Percentiles rank a stretch among this genome's conserved stretches.
phyloP scores from a whole-genome alignment of 2,329 filamentous ascomycete species.

The Epichloe bromicola region DNA sequence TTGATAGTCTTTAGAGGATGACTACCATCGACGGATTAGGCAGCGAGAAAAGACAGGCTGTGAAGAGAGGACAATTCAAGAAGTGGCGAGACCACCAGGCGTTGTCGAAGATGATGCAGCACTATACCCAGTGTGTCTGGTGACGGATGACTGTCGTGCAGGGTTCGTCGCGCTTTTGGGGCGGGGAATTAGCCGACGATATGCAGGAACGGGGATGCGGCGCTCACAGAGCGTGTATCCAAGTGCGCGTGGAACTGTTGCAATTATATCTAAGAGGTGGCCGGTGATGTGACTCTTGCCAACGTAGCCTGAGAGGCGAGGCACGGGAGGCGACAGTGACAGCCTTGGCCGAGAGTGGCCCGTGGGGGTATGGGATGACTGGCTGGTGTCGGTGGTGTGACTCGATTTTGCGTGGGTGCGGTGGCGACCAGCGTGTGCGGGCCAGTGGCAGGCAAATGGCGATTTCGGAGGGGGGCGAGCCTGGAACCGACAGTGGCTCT shows the following conservation, averaged over 20 bases:
- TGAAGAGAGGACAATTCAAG: not conserved
- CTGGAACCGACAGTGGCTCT: not conserved
- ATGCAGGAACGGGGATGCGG: constrained; percentile 19
- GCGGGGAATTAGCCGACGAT: constrained; percentile 8
- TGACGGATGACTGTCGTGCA: constrained; percentile 2
- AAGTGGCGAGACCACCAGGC: not conserved
- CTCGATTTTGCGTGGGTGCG: constrained; percentile 6
- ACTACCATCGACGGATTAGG: constrained; percentile 21
- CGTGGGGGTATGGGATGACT: not conserved
- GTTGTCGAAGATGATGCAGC: not conserved
- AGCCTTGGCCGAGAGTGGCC: not conserved
- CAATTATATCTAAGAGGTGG: constrained; percentile 18
- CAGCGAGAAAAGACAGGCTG: not conserved
- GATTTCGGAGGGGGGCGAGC: constrained; percentile 24
- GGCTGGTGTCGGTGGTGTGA: constrained; percentile 2
- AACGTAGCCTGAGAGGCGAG: constrained; percentile 22
- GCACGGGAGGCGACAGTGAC: constrained; percentile 10
- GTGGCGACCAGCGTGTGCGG: constrained; percentile 22
- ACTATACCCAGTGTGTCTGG: not conserved
- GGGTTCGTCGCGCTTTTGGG: not conserved
- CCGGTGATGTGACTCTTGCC: constrained; percentile 21
- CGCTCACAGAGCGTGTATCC: constrained; percentile 2
- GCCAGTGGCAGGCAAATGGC: constrained; percentile 21
- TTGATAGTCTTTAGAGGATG: constrained; percentile 18
- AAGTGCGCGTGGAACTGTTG: constrained; percentile 5